Base-by-base conservation (phyloP, 495 filamentous ascomycete species). In the Pseudoneurospora amorphoporcata region DNA sequence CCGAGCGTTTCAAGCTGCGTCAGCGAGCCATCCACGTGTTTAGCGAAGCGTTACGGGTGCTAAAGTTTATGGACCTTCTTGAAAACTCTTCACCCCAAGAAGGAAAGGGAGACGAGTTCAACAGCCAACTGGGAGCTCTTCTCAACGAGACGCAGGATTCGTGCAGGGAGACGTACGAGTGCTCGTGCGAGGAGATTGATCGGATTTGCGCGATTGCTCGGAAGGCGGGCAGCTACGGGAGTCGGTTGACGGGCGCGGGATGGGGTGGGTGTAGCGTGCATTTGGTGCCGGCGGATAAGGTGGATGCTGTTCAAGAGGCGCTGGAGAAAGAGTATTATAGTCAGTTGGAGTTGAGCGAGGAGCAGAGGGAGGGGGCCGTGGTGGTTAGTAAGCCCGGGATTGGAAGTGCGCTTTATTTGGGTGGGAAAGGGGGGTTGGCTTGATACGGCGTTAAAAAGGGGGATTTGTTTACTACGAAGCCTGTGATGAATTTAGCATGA, bases 221-320 rank as follows among this genome's bases (percentile, higher is more conserved):
- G 14, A 83, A 82, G 58, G 92, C 91, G 4, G 95, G 96, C 29
- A 87, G 90, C 47, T 95, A 92, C 81, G 96, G 95, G 29, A 92
- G 91, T 75, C 87, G 95, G 9, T 82, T 98, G 77, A 99, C 95
- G 2, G 95, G 95, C 69, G 95, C 95, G 17, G 95, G 95, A 38
- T 99, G 95, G 95, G 95, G 95, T 73, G 95, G 95, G 14, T 98
- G 96, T 81, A 94, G 88, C 61, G 95, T 99, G 69, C 96, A 99
- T 81, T 87, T 99, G 72, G 90, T 98, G 68, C 91, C 95, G 3
- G 91, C 90, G 75, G 88, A 93, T 72, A 95, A 92, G 82, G 92
- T 97, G 2, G 90, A 93, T n/a, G 89, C 83, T 43, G 91, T 99
- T 35, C 92, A 88, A 78, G 83, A 87, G 78, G 91, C 90, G 23